These are phyloP conservation scores for Claviceps sp. DNA, from an alignment of 2,329 filamentous ascomycete species.

Conservation along the genomic window DNA sequence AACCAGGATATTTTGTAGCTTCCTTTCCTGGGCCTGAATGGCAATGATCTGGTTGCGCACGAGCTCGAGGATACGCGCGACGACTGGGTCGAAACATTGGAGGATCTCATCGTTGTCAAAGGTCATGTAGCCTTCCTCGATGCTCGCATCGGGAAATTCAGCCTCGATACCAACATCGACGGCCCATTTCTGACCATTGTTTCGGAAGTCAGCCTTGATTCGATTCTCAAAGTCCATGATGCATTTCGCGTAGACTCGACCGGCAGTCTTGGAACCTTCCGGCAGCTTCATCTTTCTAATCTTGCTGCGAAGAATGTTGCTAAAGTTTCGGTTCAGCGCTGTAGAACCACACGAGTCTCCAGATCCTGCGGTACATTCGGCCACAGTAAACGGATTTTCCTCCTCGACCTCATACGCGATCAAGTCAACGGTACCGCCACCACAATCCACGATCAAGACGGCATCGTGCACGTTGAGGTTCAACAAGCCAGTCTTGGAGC, in stretches of 20 bases:
- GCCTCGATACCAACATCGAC: slow-evolving; percentile 98
- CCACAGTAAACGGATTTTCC: slow-evolving; percentile 91
- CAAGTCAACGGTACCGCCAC: slow-evolving; percentile 95
- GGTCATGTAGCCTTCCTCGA: slow-evolving; percentile 99
- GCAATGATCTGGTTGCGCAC: slow-evolving; percentile 98
- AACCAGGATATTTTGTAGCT: slow-evolving; percentile 89
- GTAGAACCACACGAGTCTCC: slow-evolving; percentile 98
- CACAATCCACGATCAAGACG: slow-evolving; percentile 95
- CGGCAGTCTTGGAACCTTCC: slow-evolving; percentile 92
- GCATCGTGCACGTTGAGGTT: slow-evolving; percentile 98
- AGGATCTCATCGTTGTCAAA: slow-evolving; percentile 99
- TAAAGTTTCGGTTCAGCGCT: slow-evolving; percentile 93
- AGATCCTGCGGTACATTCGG: slow-evolving; percentile 92
- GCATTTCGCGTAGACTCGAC: slow-evolving; percentile 95
- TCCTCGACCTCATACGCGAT: slow-evolving; percentile 98
- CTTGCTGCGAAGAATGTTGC: slow-evolving; percentile 93
- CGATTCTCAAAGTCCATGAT: slow-evolving; percentile 99
- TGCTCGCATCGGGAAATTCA: slow-evolving; percentile 92
- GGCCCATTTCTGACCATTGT: slow-evolving; percentile 98
- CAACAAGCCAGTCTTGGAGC: slow-evolving; percentile 87
- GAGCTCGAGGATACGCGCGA: slow-evolving; percentile 90
- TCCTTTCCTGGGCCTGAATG: slow-evolving; percentile 91
- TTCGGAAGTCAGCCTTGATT: slow-evolving; percentile 98
- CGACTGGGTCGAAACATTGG: slow-evolving; percentile 96
- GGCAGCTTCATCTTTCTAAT: slow-evolving; percentile 99